Evolutionary conservation across 768 basidiomycete genomes (phyloP).

Genomic region (Porphyrellus cyaneotinctus): DNA sequence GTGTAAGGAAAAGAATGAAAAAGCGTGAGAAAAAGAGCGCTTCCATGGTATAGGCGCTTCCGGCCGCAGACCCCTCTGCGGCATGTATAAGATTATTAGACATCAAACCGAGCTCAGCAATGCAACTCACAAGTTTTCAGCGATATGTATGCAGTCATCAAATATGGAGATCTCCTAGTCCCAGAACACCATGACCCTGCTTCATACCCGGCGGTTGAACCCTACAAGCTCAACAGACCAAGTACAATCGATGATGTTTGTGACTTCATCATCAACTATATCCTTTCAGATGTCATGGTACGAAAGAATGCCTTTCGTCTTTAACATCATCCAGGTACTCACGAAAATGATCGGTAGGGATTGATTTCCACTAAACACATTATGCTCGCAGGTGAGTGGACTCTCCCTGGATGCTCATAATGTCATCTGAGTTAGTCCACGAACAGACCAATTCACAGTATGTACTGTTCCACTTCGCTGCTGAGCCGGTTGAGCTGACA

Average conservation of each 20-base stretch:
- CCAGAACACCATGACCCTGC: constrained; percentile 48
- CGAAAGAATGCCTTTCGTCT: constrained; percentile 8
- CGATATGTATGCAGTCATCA: constrained; percentile 62
- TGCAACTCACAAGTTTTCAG: constrained; percentile 31
- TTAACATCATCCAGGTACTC: neutral
- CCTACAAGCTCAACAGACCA: constrained; percentile 40
- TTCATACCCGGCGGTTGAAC: constrained; percentile 40
- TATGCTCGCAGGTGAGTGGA: constrained; percentile 58
- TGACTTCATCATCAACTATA: constrained; percentile 79
- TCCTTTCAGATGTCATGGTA: constrained; percentile 78
- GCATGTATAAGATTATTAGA: no score
- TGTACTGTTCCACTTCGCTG: neutral
- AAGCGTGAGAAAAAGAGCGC: no score
- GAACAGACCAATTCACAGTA: constrained; percentile 68
- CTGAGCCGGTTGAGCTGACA: constrained; percentile 1
- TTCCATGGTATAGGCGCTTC: no score
- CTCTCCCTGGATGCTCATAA: no score
- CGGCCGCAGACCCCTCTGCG: no score
- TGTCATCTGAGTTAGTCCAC: no score
- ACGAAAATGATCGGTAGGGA: constrained; percentile 42
- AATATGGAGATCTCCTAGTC: constrained; percentile 52
- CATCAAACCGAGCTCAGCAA: no score
- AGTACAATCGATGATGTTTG: constrained; percentile 69
- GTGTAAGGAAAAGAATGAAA: no score
- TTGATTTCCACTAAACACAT: constrained; percentile 65